phyloP scores from a whole-genome alignment of 2,329 filamentous ascomycete genomes.

The Parascedosporium putredinis region DNA sequence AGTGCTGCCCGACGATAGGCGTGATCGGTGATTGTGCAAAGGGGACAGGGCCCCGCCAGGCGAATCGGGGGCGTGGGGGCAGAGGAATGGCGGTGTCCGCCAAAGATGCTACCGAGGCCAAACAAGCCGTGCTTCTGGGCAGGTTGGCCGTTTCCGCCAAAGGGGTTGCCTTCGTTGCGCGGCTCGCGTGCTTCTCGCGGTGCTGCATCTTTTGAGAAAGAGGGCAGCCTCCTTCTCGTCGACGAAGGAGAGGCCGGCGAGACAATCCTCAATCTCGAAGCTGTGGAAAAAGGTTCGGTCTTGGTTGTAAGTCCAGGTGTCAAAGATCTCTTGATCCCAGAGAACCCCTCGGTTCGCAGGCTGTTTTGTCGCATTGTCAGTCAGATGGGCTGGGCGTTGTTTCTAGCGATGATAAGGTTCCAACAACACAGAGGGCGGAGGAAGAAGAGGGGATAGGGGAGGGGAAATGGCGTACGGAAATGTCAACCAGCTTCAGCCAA shows the following conservation, averaged over 20 bases:
- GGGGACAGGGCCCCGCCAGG: conserved; percentile 31
- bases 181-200: conserved; percentile 88
- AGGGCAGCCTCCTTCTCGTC: conserved; percentile 97
- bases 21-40: conserved; percentile 24
- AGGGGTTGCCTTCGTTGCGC: conserved; percentile 71
- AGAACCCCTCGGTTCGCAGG: conserved; percentile 73
- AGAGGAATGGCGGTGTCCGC: conserved; percentile 49
- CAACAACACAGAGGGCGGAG: no score
- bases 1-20: conserved; percentile 33
- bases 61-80: conserved; percentile 48
- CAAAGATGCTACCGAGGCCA: conserved; percentile 48
- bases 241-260: conserved; percentile 82
- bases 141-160: conserved; percentile 40
- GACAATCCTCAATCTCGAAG: conserved; percentile 88
- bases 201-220: conserved; percentile 97
- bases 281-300: conserved; percentile 96
- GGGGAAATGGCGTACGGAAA: conserved; percentile 57
- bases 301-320: conserved; percentile 89
- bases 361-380: conserved; percentile 28
- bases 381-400: no score
- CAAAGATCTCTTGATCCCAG: conserved; percentile 97
- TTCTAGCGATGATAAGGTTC: no score
- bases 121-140: conserved; percentile 32
- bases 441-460: background rate
- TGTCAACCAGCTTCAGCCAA: conserved; percentile 95